A percentile compares a stretch with the other conserved stretches of the same genome.
These are phyloP conservation scores for Alternaria sp. DNA, from an alignment of 2,329 filamentous ascomycete genomes.

Conservation along the genomic window DNA sequence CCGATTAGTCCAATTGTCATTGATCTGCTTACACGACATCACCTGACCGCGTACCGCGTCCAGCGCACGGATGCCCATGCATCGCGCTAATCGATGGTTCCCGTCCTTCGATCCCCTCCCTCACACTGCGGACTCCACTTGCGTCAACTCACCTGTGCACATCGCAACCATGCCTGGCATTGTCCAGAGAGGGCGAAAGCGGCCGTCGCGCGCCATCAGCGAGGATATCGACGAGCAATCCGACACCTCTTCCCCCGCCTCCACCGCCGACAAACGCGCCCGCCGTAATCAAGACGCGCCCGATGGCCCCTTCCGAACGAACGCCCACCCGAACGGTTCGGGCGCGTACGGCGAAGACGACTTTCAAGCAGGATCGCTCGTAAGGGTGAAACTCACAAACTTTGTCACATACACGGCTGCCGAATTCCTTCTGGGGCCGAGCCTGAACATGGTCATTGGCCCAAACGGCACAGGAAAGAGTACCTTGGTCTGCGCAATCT, in stretches of 20 bases:
- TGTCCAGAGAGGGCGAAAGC: constrained; percentile 36
- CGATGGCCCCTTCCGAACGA: constrained; percentile 17
- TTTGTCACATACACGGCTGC: constrained; percentile 96
- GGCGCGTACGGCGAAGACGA: constrained; percentile 27
- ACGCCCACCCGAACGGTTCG: constrained; percentile 9
- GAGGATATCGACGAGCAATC: constrained; percentile 35
- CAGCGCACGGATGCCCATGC: constrained; percentile 10
- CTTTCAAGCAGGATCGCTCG: constrained; percentile 78
- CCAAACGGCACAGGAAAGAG: constrained; percentile 99
- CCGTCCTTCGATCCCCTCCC: constrained; percentile 8
- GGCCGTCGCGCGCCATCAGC: constrained; percentile 28
- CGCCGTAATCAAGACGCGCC: constrained; percentile 46
- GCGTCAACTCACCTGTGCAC: constrained; percentile 2
- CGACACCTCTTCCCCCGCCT: constrained; percentile 33
- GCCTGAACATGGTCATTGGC: constrained; percentile 97
- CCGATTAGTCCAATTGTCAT: not conserved
- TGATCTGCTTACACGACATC: constrained; percentile 18
- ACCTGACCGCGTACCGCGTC: constrained; percentile 23
- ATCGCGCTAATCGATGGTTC: constrained; percentile 12
- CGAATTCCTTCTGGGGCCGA: constrained; percentile 89
- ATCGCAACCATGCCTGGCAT: constrained; percentile 40
- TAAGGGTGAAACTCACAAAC: constrained; percentile 83
- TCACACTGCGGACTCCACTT: constrained; percentile 3
- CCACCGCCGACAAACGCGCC: constrained; percentile 45
- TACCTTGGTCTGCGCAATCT: constrained; percentile 95